Evolutionary conservation across 345 rosid species (phyloP), one percentile per base, ranked within the genome.

Genomic region (Pelargonium nanum): DNA sequence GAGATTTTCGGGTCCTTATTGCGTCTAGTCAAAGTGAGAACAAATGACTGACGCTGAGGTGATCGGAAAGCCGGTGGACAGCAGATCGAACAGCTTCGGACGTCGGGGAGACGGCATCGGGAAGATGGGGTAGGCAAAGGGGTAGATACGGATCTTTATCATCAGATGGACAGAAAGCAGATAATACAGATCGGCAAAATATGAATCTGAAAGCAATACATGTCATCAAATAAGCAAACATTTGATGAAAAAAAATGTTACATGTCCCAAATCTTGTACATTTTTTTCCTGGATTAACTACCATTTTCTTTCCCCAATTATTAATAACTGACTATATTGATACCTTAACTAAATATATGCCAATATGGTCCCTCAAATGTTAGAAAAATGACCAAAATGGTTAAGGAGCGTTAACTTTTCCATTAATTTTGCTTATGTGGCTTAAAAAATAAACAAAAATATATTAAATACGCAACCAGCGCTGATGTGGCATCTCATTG

Each of bases 111-210:
- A 88, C 64, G 0, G 82, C 75, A 22, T 66, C 63, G 0, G 99
- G 95, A 67, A 94, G 90, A 48, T 72, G 64, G 7, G 99, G 99
- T 20, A 88, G 65, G 81, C 99, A 94, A 62, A 83, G 69, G 7
- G 99, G 99, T 57, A 86, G 60, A 72, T 61, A 78, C 45, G 70
- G 75, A 64, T 90, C 89, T 15, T 24, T 57, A 24, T 77, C 83
- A 67, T 82, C 81, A 21, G 56, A 30, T 44, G 69, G 76, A 64
- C 75, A 75, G 70, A 87, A 78, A 59, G 53, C 68, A 60, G 70
- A 76, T 58, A 94, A 73, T 66, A 77, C 92, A 12, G 83, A 74
- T 61, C 86, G 84, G 73, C 96, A 88, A 70, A 94, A 84, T 73
- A 90, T 78, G 82, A 90, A 94, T 83, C 99, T 94, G 89, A 28